Percentiles rank a stretch among this genome's conserved stretches.
Conservation (phyloP, 352 stramenopile genomes). For the Phytopythium boreale region DNA sequence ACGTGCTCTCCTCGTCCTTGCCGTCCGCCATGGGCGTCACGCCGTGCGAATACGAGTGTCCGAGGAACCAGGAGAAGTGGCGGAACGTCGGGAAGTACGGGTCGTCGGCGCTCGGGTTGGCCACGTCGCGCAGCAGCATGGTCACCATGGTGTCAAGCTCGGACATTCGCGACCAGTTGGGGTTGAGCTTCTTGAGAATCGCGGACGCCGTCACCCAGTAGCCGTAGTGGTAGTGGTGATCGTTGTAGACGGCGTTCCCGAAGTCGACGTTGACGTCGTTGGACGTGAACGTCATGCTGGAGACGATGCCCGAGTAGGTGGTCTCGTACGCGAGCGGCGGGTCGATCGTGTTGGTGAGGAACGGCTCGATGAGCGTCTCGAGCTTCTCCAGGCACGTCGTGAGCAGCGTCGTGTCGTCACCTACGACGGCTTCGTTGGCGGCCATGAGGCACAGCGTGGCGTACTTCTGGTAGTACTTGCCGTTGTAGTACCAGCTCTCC, state of each 20-base stretch:
- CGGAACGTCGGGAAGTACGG: constrained; percentile 62
- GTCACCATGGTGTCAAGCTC: constrained; percentile 61
- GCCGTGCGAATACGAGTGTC: constrained; percentile 72
- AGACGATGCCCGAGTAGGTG: constrained; percentile 56
- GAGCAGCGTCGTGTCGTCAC: constrained; percentile 41
- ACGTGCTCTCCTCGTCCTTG: constrained; percentile 76
- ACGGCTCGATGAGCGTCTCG: constrained; percentile 44
- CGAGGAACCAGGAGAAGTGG: constrained; percentile 77
- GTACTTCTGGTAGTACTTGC: constrained; percentile 80
- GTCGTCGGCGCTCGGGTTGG: constrained; percentile 52
- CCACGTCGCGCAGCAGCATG: constrained; percentile 70
- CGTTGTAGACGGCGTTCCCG: constrained; percentile 79
- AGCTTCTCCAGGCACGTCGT: constrained; percentile 55
- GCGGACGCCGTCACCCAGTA: constrained; percentile 68
- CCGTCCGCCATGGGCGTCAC: constrained; percentile 53
- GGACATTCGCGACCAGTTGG: constrained; percentile 45
- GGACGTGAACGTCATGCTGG: constrained; percentile 39
- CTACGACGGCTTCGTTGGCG: constrained; percentile 40
- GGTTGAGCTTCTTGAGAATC: constrained; percentile 62
- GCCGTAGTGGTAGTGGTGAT: constrained; percentile 82
- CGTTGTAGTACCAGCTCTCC: constrained; percentile 75
- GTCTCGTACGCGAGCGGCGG: constrained; percentile 65
- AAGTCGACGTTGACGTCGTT: constrained; percentile 60
- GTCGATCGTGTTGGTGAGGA: constrained; percentile 53
- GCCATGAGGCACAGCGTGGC: constrained; percentile 74